These are phyloP conservation scores for Tylopilus rubrobrunneus DNA, from an alignment of 768 basidiomycete species.

Conservation along the genomic window DNA sequence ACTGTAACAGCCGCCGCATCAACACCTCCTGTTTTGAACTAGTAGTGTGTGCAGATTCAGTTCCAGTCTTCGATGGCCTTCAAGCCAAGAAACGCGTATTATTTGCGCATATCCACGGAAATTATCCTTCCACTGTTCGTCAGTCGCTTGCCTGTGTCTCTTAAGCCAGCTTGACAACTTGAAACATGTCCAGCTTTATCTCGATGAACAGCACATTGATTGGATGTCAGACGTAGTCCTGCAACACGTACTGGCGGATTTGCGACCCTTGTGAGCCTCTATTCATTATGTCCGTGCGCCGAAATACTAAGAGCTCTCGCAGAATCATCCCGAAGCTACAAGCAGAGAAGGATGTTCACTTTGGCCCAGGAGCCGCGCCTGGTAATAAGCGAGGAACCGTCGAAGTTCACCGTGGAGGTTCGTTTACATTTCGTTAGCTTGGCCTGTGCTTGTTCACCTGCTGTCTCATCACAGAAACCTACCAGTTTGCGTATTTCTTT, in stretches of 20 bases:
- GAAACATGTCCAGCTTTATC: conserved; percentile 54
- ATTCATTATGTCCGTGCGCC: not conserved
- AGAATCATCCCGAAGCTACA: conserved; percentile 68
- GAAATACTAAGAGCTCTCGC: conserved; percentile 1
- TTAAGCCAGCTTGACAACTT: conserved; percentile 2
- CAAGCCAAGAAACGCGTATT: conserved; percentile 71
- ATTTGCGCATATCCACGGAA: conserved; percentile 73
- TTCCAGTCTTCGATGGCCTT: conserved; percentile 45
- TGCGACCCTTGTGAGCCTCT: conserved; percentile 60
- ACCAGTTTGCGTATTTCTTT: conserved; percentile 91
- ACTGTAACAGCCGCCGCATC: no score
- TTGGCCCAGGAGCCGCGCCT: conserved; percentile 37
- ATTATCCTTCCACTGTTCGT: conserved; percentile 79
- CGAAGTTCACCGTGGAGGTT: conserved; percentile 84
- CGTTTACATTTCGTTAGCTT: not conserved
- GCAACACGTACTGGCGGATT: conserved; percentile 75
- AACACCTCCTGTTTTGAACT: no score
- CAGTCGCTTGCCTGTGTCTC: conserved; percentile 15
- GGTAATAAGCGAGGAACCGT: conserved; percentile 64
- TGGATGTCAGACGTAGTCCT: conserved; percentile 89
- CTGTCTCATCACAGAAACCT: conserved; percentile 51
- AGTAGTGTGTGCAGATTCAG: no score
- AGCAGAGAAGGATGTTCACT: conserved; percentile 48
- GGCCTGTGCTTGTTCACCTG: conserved; percentile 3
- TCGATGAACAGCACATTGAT: conserved; percentile 81